Conservation (phyloP, 1,284 basidiomycete genomes). For the Pulveroboletus sp. region DNA sequence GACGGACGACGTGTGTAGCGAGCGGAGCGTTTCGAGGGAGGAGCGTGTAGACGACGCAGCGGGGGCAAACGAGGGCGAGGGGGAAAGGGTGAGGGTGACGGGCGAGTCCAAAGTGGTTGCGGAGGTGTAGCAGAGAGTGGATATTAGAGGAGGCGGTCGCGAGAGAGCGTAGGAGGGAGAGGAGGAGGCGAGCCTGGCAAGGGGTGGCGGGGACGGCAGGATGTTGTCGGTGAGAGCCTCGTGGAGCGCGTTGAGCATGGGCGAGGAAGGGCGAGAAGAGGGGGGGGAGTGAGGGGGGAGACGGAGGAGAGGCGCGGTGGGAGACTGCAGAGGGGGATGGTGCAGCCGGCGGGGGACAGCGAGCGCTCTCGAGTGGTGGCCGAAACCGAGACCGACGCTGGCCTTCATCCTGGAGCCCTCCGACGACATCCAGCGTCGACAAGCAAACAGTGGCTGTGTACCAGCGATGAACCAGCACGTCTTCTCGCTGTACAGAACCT, state of each 20-base stretch:
- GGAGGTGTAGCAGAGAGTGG: conserved; percentile 59
- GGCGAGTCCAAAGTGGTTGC: conserved; percentile 33
- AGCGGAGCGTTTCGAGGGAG: conserved; percentile 66
- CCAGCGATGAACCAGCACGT: too few relatives aligned
- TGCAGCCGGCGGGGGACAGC: conserved; percentile 22
- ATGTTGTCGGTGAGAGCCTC: conserved; percentile 49
- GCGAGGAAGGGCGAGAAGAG: conserved; percentile 35
- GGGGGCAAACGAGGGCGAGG: conserved; percentile 39
- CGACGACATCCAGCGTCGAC: conserved; percentile 7
- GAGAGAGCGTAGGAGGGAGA: conserved; percentile 39
- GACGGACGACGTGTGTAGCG: conserved; percentile 44
- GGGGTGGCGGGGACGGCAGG: conserved; percentile 44
- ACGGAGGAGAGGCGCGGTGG: conserved; percentile 25
- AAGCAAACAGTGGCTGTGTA: conserved; percentile 17
- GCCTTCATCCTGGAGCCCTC: conserved; percentile 6
- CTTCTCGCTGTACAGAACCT: conserved; percentile 30
- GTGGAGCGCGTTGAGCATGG: conserved; percentile 27
- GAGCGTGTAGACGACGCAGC: conserved; percentile 38
- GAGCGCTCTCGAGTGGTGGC: conserved; percentile 8
- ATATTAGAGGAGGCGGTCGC: conserved; percentile 59
- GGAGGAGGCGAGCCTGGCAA: conserved; percentile 47
- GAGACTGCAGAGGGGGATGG: conserved; percentile 11
- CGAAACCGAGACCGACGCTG: neutral
- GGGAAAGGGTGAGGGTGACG: conserved; percentile 39
- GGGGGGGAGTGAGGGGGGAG: conserved; percentile 24